Conservation (phyloP, 208 protist species). For the Crithidia fasciculata region DNA sequence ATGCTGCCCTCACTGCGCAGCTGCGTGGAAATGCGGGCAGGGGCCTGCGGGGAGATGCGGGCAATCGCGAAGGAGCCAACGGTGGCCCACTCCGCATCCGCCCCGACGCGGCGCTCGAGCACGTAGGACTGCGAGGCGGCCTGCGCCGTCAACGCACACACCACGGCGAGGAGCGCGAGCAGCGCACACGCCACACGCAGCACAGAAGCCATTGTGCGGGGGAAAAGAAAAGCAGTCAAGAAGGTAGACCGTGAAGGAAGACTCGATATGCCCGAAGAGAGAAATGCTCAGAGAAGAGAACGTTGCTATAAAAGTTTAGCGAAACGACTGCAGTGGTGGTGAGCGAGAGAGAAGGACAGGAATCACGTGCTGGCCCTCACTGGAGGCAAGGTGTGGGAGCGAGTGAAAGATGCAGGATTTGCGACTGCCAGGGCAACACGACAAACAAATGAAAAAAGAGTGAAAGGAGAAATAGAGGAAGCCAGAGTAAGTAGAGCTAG, state of each 20-base stretch:
- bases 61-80: conserved; percentile 66
- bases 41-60: conserved; percentile 46
- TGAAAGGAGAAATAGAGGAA: no score
- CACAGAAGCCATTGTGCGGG: not conserved
- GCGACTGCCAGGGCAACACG: no score
- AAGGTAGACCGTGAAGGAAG: not conserved
- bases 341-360: no score
- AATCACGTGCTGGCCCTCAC: no score
- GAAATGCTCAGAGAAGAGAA: not conserved
- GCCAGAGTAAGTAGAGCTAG: no score
- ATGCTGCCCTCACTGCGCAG: conserved; percentile 20
- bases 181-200: conserved; percentile 21
- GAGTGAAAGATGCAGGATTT: no score
- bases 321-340: no score
- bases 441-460: no score
- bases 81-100: conserved; percentile 42
- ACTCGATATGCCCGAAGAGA: not conserved
- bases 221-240: conserved; percentile 3
- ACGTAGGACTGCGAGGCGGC: conserved; percentile 64
- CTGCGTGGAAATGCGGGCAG: conserved; percentile 52
- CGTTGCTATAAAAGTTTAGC: no score
- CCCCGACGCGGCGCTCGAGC: conserved; percentile 73
- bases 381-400: no score
- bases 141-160: conserved; percentile 14
- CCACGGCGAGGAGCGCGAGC: conserved; percentile 27